Evolutionary conservation across 1,139 yeast species (phyloP).

Genomic region (Blastobotrys capitulatus): DNA sequence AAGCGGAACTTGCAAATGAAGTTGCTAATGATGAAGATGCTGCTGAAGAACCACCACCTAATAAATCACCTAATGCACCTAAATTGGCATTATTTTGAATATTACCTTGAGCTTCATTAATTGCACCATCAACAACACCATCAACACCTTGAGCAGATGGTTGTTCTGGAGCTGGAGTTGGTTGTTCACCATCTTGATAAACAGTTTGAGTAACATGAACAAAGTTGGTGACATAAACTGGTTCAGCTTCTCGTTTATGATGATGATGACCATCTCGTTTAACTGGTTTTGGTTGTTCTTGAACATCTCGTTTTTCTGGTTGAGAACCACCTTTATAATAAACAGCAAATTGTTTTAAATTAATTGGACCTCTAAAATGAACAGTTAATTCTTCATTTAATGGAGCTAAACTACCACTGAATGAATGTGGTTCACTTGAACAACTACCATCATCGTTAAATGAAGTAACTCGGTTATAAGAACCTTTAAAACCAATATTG

Average conservation of each 20-base stretch:
- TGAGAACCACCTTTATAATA: conserved; percentile 38
- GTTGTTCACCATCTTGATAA: conserved; percentile 52
- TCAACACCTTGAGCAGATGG: conserved; percentile 17
- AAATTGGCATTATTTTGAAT: conserved; percentile 15
- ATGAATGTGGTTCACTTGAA: conserved; percentile 44
- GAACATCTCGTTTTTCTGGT: conserved; percentile 28
- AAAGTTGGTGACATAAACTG: conserved; percentile 34
- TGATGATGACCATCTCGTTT: conserved; percentile 49
- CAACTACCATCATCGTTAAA: conserved; percentile 73
- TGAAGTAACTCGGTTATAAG: conserved; percentile 63
- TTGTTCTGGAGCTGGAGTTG: conserved; percentile 24
- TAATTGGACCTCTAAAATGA: conserved; percentile 91
- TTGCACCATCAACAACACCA: background rate
- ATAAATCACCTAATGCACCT: conserved; percentile 24
- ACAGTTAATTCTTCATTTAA: conserved; percentile 84
- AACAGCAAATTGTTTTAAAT: conserved; percentile 72
- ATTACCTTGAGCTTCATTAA: conserved; percentile 6
- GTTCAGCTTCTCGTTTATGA: conserved; percentile 48
- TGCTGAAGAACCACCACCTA: conserved; percentile 22
- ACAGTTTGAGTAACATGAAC: conserved; percentile 74
- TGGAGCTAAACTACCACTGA: conserved; percentile 77
- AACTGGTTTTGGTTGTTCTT: conserved; percentile 22
- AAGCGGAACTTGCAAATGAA: conserved; percentile 17
- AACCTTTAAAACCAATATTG: conserved; percentile 73
- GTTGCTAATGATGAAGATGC: conserved; percentile 24